Percentiles rank a stretch among this genome's conserved stretches.
Evolutionary conservation across 768 basidiomycete genomes (phyloP).

Genomic region (Podaxis mareebaensis): DNA sequence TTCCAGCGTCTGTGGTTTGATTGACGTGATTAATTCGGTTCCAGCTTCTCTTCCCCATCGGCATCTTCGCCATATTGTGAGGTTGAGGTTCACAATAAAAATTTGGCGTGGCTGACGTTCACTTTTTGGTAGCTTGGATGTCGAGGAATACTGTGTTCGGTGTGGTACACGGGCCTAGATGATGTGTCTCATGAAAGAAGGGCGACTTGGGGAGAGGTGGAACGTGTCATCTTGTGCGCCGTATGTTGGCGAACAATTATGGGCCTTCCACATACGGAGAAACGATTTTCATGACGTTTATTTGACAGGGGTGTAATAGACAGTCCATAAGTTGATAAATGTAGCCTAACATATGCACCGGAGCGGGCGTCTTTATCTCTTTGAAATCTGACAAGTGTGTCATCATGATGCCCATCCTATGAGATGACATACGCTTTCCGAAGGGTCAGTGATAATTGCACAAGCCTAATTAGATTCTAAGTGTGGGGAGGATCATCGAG

Average conservation of each 20-base stretch:
- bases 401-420: too few relatives aligned
- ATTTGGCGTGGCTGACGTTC: background rate
- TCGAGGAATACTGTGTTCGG: slow-evolving; percentile 10
- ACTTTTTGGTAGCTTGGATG: slow-evolving; percentile 5
- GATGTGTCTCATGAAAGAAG: background rate
- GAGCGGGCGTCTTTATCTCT: too few relatives aligned
- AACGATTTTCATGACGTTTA: background rate
- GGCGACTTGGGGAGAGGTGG: background rate
- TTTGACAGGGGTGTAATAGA: background rate
- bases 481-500: too few relatives aligned
- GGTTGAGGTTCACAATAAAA: background rate
- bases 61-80: slow-evolving; percentile 12
- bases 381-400: too few relatives aligned
- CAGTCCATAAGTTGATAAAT: background rate
- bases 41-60: slow-evolving; percentile 13
- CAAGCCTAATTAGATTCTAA: too few relatives aligned
- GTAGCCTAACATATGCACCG: background rate
- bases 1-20: background rate
- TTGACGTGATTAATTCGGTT: slow-evolving; percentile 3
- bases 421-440: too few relatives aligned
- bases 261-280: background rate
- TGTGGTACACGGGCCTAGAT: slow-evolving; percentile 6
- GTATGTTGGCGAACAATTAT: background rate
- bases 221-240: background rate
- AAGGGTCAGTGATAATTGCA: too few relatives aligned